Evolutionary conservation across 306 rosid species (phyloP), one percentile per base, ranked within the genome.

Genomic region (Rosa multiflora): DNA sequence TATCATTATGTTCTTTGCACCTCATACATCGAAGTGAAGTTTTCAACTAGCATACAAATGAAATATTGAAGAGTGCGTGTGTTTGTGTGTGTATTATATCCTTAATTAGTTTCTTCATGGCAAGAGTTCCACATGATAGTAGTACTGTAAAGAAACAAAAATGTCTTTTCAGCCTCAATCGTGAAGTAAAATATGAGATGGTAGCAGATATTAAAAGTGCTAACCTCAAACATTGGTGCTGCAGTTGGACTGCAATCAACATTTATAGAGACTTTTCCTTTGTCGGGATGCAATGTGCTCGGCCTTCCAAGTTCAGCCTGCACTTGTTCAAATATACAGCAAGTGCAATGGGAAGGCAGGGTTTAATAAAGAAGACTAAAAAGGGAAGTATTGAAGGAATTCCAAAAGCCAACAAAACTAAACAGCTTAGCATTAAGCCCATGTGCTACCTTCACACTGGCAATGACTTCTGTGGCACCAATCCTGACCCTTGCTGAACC

Each of bases 291-390:
- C 81, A 82, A 14, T 4, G 76, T 48, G 83, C 81, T 87, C 2
- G 97, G 99, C 85, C 80, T 92, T 83, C 99, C 97, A 82, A 94
- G 94, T 87, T 92, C 97, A 75, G 93, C 99, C 99, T 92, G 88
- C 83, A 86, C 66, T 86, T 79, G 77, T 47, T 63, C 46, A 69
- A 67, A 75, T 61, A 42, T 23, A 67, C 39, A 46, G 46, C 32
- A 79, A 37, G 13, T 59, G 10, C 6, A 62, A 35, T 62, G 20
- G 13, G 76, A 44, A 46, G 26, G 18, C 79, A 76, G 17, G 42
- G 14, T 15, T 18, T 68, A 44, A 44, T 43, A 18, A 18, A 55
- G 18, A 78, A 66, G 15, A 78, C 20, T 4, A 6, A 14, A 21
- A 18, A 43, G 0, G 1, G 4, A 35, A 37, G 18, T 1, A 78